Conservation (phyloP, 371 early-diverging fungal species). For the Chytridiales sp. region DNA sequence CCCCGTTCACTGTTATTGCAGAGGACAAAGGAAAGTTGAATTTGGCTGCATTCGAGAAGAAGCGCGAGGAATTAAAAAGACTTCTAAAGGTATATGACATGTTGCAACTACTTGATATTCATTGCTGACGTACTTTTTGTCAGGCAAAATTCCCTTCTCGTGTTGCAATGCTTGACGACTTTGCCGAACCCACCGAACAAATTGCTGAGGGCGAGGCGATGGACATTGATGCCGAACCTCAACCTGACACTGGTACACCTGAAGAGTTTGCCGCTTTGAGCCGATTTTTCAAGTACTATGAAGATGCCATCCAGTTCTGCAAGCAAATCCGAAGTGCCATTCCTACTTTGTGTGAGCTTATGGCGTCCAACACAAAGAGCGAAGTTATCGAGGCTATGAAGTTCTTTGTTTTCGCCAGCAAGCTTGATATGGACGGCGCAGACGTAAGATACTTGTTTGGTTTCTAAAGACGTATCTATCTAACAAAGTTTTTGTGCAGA, state of each 20-base stretch:
- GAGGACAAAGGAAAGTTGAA: conserved; percentile 80
- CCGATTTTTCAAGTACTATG: conserved; percentile 65
- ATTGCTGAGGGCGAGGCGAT: conserved; percentile 19
- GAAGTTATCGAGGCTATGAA: conserved; percentile 95
- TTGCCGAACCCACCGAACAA: conserved; percentile 19
- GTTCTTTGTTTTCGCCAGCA: conserved; percentile 81
- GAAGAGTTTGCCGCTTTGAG: conserved; percentile 34
- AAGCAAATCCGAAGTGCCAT: conserved; percentile 70
- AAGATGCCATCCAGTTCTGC: conserved; percentile 82
- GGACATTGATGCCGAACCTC: conserved; percentile 22
- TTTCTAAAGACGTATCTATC: background rate
- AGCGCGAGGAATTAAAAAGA: conserved; percentile 13
- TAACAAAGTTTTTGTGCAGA: conserved; percentile 40
- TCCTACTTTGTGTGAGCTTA: conserved; percentile 74
- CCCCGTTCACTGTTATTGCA: conserved; percentile 71
- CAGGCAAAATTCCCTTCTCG: conserved; percentile 25
- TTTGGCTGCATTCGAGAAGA: conserved; percentile 53
- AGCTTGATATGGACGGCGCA: conserved; percentile 79
- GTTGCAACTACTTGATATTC: no score
- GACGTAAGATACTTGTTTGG: conserved; percentile 45
- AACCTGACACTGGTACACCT: background rate
- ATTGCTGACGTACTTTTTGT: background rate
- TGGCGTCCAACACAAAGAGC: conserved; percentile 83
- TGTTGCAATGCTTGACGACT: conserved; percentile 22
- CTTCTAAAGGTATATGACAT: conserved; percentile 13